A percentile compares a stretch with the other conserved stretches of the same genome.
These are phyloP conservation scores for Adansonia grandidieri DNA, from an alignment of 441 rosid species.

Conservation along the genomic window DNA sequence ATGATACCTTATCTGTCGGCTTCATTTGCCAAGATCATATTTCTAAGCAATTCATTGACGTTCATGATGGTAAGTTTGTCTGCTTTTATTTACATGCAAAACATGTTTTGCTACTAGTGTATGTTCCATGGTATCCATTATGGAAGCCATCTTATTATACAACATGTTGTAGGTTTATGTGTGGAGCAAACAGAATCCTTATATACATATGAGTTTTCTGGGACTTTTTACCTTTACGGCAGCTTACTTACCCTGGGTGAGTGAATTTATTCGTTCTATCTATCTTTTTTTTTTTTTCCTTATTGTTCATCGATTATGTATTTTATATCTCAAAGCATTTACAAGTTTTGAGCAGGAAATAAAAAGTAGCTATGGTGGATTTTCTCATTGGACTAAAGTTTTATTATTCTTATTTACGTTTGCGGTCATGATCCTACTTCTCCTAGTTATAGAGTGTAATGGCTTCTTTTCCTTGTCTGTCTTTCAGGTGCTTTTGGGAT, in stretches of 20 bases:
- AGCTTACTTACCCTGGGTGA: slow-evolving; percentile 97
- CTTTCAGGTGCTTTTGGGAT: slow-evolving; percentile 60
- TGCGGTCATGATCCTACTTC: neutral
- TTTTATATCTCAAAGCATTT: slow-evolving; percentile 13
- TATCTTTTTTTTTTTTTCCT: neutral
- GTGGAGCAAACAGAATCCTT: slow-evolving; percentile 99
- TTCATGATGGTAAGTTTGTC: slow-evolving; percentile 88
- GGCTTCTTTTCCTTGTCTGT: neutral
- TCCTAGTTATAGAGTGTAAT: slow-evolving; percentile 4
- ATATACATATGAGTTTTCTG: slow-evolving; percentile 97
- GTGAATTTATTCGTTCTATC: slow-evolving; percentile 36
- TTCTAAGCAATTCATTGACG: slow-evolving; percentile 98
- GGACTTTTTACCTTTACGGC: slow-evolving; percentile 98
- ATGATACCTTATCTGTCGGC: slow-evolving; percentile 93
- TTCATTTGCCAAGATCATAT: slow-evolving; percentile 91
- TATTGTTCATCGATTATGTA: neutral
- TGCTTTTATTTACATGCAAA: slow-evolving; percentile 22
- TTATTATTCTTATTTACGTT: neutral
- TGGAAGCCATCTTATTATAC: slow-evolving; percentile 24
- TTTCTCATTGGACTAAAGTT: neutral
- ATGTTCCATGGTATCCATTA: slow-evolving; percentile 12
- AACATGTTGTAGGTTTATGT: slow-evolving; percentile 78
- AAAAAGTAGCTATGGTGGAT: neutral
- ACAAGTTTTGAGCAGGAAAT: slow-evolving; percentile 17
- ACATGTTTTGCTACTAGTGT: slow-evolving; percentile 21